Base-by-base conservation (phyloP, 345 rosid genomes). In the Anastatica hierochuntica region DNA sequence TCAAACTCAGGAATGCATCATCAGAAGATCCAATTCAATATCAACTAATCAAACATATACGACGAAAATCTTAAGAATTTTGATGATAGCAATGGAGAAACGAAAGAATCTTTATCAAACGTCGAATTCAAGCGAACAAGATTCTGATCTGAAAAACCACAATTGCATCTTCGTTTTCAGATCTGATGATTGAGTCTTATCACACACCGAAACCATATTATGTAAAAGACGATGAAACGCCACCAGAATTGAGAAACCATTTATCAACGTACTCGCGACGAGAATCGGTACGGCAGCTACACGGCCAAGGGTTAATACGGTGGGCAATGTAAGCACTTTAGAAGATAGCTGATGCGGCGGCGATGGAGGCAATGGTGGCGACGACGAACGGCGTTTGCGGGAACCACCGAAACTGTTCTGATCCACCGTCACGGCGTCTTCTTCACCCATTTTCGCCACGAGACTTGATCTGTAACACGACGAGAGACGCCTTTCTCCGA, bases 201-300 rank as follows among this genome's bases (percentile, higher is more conserved):
- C 23, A 49, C 51, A 29, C 49, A 49, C 12, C 10, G 47, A 59
- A 16, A n/a, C n/a, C 11, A 40, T 3, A 30, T 8, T 34, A n/a
- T 18, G 41, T 3, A 34, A 14, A n/a, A 29, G 39, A 49, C 20
- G 14, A 21, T 24, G 24, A 49, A 20, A 18, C 20, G 10, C 38
- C 11, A 13, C 8, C 36, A 36, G 13, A 49, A 39, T 42, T 62
- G 29, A n/a, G n/a, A n/a, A 18, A 41, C 34, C 18, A 26, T n/a
- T 30, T 34, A 21, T 11, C 56, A 20, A 64, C 84, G 19, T 72
- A 94, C 99, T 80, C 63, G 75, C 50, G 61, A 94, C 52, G 33
- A 94, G 80, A 43, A 94, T 73, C 27, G 99, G 99, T 45, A 94
- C 92, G 47, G 95, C 90, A 27, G 82, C 87, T 40, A 94, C 95